Percentiles rank a stretch among this genome's conserved stretches.
Conservation (phyloP, 2,329 filamentous ascomycete species). For the Cercospora berteroae region DNA sequence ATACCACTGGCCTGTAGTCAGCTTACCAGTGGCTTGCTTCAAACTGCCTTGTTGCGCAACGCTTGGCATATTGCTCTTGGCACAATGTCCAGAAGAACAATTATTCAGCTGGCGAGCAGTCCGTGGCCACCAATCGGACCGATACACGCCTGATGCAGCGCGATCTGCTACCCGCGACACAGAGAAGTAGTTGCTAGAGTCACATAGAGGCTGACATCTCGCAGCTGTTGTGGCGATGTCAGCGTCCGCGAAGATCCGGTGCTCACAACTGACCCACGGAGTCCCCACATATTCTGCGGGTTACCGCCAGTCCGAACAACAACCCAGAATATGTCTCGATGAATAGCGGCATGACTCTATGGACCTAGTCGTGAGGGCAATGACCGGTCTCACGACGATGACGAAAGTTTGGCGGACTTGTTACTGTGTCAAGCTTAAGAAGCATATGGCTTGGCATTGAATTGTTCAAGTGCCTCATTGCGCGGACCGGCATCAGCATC, state of each 20-base stretch:
- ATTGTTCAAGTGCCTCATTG: neutral
- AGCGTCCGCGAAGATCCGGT: constrained; percentile 10
- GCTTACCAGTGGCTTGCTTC: neutral
- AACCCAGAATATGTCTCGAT: neutral
- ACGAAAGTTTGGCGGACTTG: neutral
- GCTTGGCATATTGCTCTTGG: neutral
- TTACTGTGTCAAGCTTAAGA: constrained; percentile 1
- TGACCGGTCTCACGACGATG: neutral
- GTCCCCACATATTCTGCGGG: neutral
- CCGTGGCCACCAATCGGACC: neutral
- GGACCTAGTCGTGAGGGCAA: neutral
- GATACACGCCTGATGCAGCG: neutral
- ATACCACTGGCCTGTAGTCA: neutral
- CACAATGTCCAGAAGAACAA: neutral
- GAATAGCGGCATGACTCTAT: neutral
- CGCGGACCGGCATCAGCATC: constrained; percentile 4
- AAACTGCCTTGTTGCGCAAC: neutral
- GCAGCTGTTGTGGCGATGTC: constrained; percentile 7
- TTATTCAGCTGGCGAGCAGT: neutral
- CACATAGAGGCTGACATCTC: constrained; percentile 6
- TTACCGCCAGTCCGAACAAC: neutral
- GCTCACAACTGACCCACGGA: neutral
- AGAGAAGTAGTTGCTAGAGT: neutral
- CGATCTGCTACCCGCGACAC: neutral
- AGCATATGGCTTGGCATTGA: constrained; percentile 7